Conservation (phyloP, 1,139 yeast genomes). For the Wickerhamiella infanticola region DNA sequence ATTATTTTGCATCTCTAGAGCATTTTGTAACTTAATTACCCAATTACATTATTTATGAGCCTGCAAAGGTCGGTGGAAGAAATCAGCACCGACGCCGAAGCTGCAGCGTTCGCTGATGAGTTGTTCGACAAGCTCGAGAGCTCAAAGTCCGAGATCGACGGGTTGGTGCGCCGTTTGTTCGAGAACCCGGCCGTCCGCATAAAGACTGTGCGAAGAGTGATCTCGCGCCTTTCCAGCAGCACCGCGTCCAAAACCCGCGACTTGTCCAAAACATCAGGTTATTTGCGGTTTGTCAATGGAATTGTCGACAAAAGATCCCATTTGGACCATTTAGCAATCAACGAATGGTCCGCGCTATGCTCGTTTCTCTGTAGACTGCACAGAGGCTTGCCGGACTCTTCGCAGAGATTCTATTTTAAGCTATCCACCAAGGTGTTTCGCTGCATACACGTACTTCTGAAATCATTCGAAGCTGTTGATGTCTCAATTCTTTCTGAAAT, state of each 20-base stretch:
- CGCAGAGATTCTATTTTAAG: not conserved
- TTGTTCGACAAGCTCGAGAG: not conserved
- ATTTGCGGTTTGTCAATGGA: not conserved
- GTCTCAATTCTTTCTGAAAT: not conserved
- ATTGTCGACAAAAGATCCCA: not conserved
- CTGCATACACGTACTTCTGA: not conserved
- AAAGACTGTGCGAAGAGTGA: not conserved
- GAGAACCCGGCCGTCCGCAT: not conserved
- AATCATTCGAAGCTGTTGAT: not conserved
- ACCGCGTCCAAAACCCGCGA: not conserved
- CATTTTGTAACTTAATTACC: not conserved
- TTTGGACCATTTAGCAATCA: constrained; percentile 1
- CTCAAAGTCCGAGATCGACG: not conserved
- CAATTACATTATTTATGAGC: not conserved
- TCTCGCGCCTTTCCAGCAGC: not conserved
- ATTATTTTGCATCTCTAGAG: not conserved
- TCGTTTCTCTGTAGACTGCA: not conserved
- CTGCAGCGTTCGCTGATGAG: not conserved
- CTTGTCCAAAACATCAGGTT: not conserved
- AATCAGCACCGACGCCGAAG: not conserved
- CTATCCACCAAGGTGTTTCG: not conserved
- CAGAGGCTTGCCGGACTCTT: not conserved
- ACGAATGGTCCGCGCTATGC: constrained; percentile 1
- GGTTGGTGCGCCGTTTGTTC: not conserved
- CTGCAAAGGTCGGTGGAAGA: not conserved